Base-by-base conservation (phyloP, 2,329 filamentous ascomycete species). In the Fusarium torulosum region DNA sequence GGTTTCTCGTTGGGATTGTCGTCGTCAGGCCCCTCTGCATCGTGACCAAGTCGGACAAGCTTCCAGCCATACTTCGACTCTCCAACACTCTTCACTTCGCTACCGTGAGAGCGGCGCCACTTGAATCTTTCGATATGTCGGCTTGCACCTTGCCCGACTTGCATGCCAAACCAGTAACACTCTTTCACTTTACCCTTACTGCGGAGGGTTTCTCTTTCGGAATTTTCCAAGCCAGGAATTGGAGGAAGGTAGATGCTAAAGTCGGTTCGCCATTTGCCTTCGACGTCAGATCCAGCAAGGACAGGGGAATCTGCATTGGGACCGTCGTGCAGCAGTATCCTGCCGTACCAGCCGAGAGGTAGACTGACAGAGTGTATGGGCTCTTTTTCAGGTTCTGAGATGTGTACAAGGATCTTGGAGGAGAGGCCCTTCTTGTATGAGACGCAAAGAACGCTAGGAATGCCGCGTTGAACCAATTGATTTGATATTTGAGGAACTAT, bases 1-100 rank as follows among this genome's bases (percentile, higher is more conserved):
- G 35, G 45, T 7, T 55, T 44, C 2, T 43, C 23, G 9, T 29
- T 38, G 6, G n/a, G n/a, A 14, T 31, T 47, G 15, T 47, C 20
- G 3, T 31, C 33, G 10, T 21, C 17, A 13, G 55, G 50, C 10
- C 53, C 51, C 4, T 57, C 50, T 14, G 37, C 23, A 21, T 35
- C 11, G 13, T 38, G 41, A 1, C 57, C 63, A 8, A 70, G 7
- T 4, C 60, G 57, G 9, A 68, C 63, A 15, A 69, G 61, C 44
- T 72, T 67, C 59, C 63, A 70, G 6, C 70, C 66, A 2, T n/a
- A 53, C 13, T 46, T 51, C 2, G 63, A 54, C 25, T 59, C 54
- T 6, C 59, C 61, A 4, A 66, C 23, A 6, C 56, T 64, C 43
- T 54, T 49, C 41, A 58, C 50, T 25, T 66, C 63, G 23, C 33